Conservation (phyloP, 1,284 basidiomycete genomes). For the Schizophyllum amplum region DNA sequence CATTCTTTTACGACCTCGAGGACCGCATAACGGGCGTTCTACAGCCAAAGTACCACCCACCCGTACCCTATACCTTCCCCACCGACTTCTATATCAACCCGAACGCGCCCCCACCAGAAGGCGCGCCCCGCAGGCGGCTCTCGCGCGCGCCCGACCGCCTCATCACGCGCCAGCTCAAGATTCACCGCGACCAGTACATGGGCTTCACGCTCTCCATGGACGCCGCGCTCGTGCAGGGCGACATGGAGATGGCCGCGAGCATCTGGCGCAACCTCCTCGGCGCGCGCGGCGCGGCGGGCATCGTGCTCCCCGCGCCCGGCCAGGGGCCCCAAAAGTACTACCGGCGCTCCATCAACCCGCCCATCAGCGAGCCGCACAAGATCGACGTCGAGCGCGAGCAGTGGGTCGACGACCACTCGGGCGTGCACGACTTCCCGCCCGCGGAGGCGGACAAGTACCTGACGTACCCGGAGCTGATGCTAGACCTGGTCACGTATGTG, state of each 20-base stretch:
- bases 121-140: slow-evolving; percentile 17
- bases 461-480: slow-evolving; percentile 71
- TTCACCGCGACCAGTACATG: slow-evolving; percentile 88
- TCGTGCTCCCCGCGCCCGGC: slow-evolving; percentile 35
- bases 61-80: slow-evolving; percentile 29
- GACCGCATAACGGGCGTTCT: slow-evolving; percentile 82
- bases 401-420: slow-evolving; percentile 54
- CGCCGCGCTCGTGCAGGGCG: slow-evolving; percentile 65
- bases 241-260: slow-evolving; percentile 78
- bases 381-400: slow-evolving; percentile 52
- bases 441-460: slow-evolving; percentile 59
- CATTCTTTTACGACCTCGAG: slow-evolving; percentile 95
- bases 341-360: slow-evolving; percentile 58
- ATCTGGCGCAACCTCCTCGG: slow-evolving; percentile 92
- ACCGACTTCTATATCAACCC: slow-evolving; percentile 46
- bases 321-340: slow-evolving; percentile 24
- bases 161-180: slow-evolving; percentile 87
- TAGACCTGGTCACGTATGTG: slow-evolving; percentile 69
- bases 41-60: slow-evolving; percentile 38
- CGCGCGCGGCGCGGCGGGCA: slow-evolving; percentile 63
- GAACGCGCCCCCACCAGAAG: slow-evolving; percentile 19
- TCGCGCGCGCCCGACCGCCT: slow-evolving; percentile 68
- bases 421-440: slow-evolving; percentile 64
- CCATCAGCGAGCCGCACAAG: slow-evolving; percentile 49
- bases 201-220: slow-evolving; percentile 82